Evolutionary conservation across 208 protist species (phyloP).

Genomic region (Crithidia fasciculata): DNA sequence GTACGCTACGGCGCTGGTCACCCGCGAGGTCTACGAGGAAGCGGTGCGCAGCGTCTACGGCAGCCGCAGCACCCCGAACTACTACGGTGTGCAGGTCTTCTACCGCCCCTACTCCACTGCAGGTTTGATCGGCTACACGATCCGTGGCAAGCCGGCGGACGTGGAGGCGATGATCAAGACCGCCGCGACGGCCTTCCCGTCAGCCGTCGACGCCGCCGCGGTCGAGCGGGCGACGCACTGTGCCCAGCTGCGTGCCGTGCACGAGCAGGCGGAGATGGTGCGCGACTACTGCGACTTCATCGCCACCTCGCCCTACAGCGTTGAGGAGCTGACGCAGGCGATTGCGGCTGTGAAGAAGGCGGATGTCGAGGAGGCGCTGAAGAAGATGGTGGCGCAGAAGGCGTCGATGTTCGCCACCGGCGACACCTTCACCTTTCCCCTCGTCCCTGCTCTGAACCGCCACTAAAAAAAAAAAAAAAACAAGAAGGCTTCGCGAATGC

Average conservation of each 20-base stretch:
- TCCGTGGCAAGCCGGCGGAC: conserved; percentile 57
- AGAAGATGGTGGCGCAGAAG: conserved; percentile 40
- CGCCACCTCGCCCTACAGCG: conserved; percentile 49
- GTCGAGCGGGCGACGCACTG: conserved; percentile 44
- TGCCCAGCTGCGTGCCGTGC: conserved; percentile 48
- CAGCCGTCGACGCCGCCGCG: conserved; percentile 34
- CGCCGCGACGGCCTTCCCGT: conserved; percentile 50
- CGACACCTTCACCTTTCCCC: conserved; percentile 65
- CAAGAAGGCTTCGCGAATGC: too few relatives aligned
- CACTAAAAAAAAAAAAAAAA: conserved; percentile 8
- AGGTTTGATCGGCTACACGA: conserved; percentile 80
- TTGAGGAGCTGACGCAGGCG: conserved; percentile 55
- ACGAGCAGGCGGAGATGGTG: conserved; percentile 61
- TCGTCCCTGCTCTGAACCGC: conserved; percentile 54
- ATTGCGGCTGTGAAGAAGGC: conserved; percentile 57
- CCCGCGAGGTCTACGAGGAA: conserved; percentile 64
- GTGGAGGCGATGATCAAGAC: conserved; percentile 40
- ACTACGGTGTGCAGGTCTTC: conserved; percentile 70
- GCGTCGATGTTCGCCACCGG: conserved; percentile 70
- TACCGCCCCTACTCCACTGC: conserved; percentile 82
- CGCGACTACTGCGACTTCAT: conserved; percentile 89
- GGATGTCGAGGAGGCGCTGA: conserved; percentile 60
- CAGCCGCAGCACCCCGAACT: conserved; percentile 18
- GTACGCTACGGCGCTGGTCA: conserved; percentile 71
- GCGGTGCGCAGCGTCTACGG: conserved; percentile 38